These are phyloP conservation scores for Beauveria brongniartii DNA, from an alignment of 2,329 filamentous ascomycete species.

Conservation along the genomic window DNA sequence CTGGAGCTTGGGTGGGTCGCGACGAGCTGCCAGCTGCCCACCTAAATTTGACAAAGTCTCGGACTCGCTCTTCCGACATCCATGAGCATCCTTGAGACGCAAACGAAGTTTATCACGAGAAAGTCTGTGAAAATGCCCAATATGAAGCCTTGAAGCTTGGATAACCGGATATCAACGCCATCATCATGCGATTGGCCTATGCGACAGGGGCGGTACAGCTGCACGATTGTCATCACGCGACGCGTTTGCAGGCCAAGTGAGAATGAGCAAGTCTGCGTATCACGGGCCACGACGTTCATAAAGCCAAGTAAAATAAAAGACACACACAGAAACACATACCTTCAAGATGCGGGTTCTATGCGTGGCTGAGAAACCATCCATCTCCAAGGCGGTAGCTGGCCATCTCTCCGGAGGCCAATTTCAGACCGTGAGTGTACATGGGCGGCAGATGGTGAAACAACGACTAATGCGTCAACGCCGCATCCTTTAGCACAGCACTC, in stretches of 20 bases:
- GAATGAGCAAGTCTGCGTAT: background rate
- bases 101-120: background rate
- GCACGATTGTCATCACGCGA: conserved; percentile 6
- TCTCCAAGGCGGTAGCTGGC: conserved; percentile 85
- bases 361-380: conserved; percentile 70
- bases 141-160: background rate
- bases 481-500: conserved; percentile 52
- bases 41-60: background rate
- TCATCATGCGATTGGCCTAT: background rate
- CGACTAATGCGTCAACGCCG: background rate
- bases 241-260: conserved; percentile 1
- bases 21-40: conserved; percentile 2
- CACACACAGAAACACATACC: background rate
- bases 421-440: conserved; percentile 51
- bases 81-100: background rate
- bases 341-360: conserved; percentile 46
- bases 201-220: background rate
- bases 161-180: too few species aligned
- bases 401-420: conserved; percentile 75
- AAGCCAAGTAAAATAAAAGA: conserved; percentile 1
- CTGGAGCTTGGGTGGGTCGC: conserved; percentile 6
- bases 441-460: conserved; percentile 15
- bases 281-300: background rate
- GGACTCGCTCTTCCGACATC: background rate
- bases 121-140: background rate